Evolutionary conservation across 805 yeast genomes (phyloP).

Genomic region (Zygosaccharomyces siamensis): DNA sequence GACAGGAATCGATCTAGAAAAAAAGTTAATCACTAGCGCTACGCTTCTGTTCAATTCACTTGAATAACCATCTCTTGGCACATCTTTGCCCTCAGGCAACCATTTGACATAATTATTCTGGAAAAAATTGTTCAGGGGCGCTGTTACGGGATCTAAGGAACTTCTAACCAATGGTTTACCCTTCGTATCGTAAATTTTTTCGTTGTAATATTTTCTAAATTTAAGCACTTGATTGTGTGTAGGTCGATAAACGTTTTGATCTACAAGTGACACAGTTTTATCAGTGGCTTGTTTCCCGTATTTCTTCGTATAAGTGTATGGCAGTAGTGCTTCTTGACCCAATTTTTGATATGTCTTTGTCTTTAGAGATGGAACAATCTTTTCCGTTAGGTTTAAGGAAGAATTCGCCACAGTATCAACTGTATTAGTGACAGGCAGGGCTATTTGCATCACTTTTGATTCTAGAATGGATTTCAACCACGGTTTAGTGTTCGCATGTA

Average conservation of each 20-base stretch:
- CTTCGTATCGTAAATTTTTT: conserved; percentile 48
- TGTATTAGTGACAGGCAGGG: conserved; percentile 43
- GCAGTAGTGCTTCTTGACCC: conserved; percentile 46
- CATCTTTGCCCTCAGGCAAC: conserved; percentile 44
- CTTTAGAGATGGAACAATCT: conserved; percentile 53
- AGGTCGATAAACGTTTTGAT: conserved; percentile 42
- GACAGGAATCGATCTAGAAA: conserved; percentile 38
- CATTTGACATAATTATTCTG: conserved; percentile 42
- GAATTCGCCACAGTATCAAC: conserved; percentile 53
- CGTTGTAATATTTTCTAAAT: conserved; percentile 47
- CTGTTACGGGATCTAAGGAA: conserved; percentile 56
- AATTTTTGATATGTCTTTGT: conserved; percentile 48
- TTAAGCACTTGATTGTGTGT: conserved; percentile 44
- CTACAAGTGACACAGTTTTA: conserved; percentile 30
- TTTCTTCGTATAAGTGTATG: conserved; percentile 44
- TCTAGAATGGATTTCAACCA: conserved; percentile 26
- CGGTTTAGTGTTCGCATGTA: conserved; percentile 35
- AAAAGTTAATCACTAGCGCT: conserved; percentile 39
- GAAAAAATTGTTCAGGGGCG: conserved; percentile 55
- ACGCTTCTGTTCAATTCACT: conserved; percentile 57
- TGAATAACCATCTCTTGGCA: conserved; percentile 41
- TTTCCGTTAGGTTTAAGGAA: conserved; percentile 54
- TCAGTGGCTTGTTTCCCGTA: conserved; percentile 36
- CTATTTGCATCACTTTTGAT: conserved; percentile 33
- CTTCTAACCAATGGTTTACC: conserved; percentile 62